Evolutionary conservation across 1,139 yeast genomes (phyloP), one percentile per base, ranked within the genome.

Genomic region (Kodamaea anthophila): DNA sequence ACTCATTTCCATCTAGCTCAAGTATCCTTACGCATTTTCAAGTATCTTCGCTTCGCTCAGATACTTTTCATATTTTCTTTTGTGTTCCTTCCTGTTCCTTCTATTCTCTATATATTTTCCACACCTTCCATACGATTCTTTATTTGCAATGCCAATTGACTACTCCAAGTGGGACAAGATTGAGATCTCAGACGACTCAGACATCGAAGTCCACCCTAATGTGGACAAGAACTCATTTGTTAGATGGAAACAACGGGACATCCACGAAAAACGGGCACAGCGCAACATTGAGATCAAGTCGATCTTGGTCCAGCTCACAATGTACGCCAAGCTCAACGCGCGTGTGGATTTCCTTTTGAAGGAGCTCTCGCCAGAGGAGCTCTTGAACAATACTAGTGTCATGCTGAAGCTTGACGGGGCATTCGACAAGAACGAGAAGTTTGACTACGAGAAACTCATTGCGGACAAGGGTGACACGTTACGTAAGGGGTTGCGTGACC

Each of bases 141-240:
- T 16, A 9, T 23, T 12, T 21, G 9, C 15, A 21, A 80, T 80
- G 87, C 74, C 84, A 31, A 78, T 88, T 44, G 98, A 91, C 53
- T 91, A 91, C 58, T 87, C 96, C 9, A 91, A 91, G 54, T 91
- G 98, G 97, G 99, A 91, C 57, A 86, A 86, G 53, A 74, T 91
- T 37, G 98, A 91, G 55, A 65, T 91, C 28, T 85, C 96, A 11
- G 99, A 91, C 52, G 99, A 91, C 54, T 85, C 96, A 5, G 97
- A 91, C 51, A 68, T 88, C 29, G 98, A 91, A 50, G 98, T 88
- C 7, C 99, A 93, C 54, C 99, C 98, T 36, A 93, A 93, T 50
- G 98, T 93, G 19, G 99, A 93, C 57, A 93, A 93, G 54, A 67
- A 65, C 29, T 87, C 97, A 2, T 88, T 93, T 46, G 85, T 93